Evolutionary conservation across 306 rosid genomes (phyloP).

Genomic region (Quercus suber): DNA sequence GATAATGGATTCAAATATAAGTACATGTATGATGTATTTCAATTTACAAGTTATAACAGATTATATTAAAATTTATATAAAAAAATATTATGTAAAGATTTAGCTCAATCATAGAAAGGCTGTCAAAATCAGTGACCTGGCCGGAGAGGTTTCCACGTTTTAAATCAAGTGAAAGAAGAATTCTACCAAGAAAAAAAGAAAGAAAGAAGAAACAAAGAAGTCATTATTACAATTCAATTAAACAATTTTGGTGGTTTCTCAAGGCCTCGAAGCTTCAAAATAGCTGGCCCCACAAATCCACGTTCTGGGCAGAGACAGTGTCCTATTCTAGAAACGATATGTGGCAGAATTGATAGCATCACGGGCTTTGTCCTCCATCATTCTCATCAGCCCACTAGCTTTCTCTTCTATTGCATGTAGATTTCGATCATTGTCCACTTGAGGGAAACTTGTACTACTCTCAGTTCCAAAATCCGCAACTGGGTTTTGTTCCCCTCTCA

Average conservation of each 20-base stretch:
- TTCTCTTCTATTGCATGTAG: background rate
- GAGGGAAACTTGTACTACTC: constrained; percentile 1
- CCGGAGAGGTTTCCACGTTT: background rate
- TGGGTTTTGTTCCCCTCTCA: constrained; percentile 23
- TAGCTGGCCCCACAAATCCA: background rate
- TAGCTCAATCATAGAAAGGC: no score
- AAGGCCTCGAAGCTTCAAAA: background rate
- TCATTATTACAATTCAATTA: background rate
- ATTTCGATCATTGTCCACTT: background rate
- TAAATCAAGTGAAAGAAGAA: background rate
- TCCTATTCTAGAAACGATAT: background rate
- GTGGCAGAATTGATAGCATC: background rate
- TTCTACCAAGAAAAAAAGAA: no score
- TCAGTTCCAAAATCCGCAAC: constrained; percentile 9
- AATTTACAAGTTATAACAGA: no score
- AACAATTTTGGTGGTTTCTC: background rate
- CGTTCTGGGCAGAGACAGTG: background rate
- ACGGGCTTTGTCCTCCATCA: background rate
- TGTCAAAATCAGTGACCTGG: background rate
- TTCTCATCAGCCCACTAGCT: background rate
- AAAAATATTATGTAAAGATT: no score
- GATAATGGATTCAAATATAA: no score
- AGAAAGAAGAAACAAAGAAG: background rate
- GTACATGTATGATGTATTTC: no score
- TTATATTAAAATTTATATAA: no score